Percentiles rank a stretch among this genome's conserved stretches.
These are phyloP conservation scores for Phytophthora ohioensis DNA, from an alignment of 352 stramenopile species.

Conservation along the genomic window DNA sequence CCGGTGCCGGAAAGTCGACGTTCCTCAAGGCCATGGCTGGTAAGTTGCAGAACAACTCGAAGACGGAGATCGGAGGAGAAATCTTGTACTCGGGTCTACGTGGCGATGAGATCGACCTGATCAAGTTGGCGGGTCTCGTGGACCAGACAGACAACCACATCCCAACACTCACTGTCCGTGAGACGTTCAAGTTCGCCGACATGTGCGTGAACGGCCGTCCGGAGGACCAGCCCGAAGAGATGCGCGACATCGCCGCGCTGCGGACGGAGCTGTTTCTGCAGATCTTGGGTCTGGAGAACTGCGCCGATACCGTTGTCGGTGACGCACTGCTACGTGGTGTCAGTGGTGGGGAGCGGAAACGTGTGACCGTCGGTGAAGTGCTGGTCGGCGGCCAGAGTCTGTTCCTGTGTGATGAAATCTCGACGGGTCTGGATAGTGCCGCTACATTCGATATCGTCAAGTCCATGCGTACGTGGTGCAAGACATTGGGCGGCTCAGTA, in stretches of 20 bases:
- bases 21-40: conserved; percentile 74
- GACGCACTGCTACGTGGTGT: conserved; percentile 89
- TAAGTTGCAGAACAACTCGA: conserved; percentile 58
- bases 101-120: conserved; percentile 57
- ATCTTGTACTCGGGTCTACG: conserved; percentile 59
- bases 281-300: conserved; percentile 88
- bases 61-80: conserved; percentile 44
- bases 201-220: conserved; percentile 83
- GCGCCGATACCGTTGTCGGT: conserved; percentile 95
- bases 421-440: conserved; percentile 62
- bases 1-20: conserved; percentile 64
- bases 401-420: conserved; percentile 84
- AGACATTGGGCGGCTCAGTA: conserved; percentile 43
- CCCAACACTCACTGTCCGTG: conserved; percentile 92
- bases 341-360: conserved; percentile 87
- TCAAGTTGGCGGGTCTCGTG: conserved; percentile 73
- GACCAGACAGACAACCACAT: conserved; percentile 91
- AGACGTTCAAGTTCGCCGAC: conserved; percentile 93
- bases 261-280: conserved; percentile 78
- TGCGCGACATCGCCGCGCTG: conserved; percentile 76
- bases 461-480: conserved; percentile 59
- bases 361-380: conserved; percentile 87
- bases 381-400: conserved; percentile 63
- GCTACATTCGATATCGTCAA: conserved; percentile 69
- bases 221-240: conserved; percentile 70